Evolutionary conservation across 805 yeast genomes (phyloP), one percentile per base, ranked within the genome.

Genomic region (Maudiozyma turicensis): DNA sequence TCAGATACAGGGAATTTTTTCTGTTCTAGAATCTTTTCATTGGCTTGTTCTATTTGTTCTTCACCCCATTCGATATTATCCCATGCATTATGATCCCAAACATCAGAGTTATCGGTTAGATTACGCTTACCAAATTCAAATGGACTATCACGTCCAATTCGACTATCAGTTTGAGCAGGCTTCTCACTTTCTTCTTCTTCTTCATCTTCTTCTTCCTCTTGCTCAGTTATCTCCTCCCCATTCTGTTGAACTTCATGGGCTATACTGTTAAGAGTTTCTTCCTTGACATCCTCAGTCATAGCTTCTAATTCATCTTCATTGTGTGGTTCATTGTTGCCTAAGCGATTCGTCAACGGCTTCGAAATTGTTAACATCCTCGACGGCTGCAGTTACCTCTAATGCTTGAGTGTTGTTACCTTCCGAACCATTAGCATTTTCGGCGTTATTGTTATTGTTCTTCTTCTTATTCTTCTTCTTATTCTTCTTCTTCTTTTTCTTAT

Each of bases 1-100:
- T 87, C 96, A 35, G 78, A 72, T n/a, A 93, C 99, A 0, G 97
- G 98, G 48, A 72, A 71, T 42, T 83, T 86, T 50, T 78, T 76
- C 64, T 93, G 99, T 54, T 80, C 77, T 26, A 77, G 67, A 35
- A 91, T 84, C 63, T 83, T 80, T 57, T 75, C 81, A 59, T 84
- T 76, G 3, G 96, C 96, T 54, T 84, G 81, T 20, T 71, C 61
- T 11, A 82, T 65, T 64, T 93, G 97, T 57, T 88, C 95, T 47
- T 85, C 89, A 45, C 95, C 97, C 96, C 96, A 90, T 61, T 88
- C 96, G 34, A 89, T 97, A 64, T 93, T 95, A 65, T 93, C 99
- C 85, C 80, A 73, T 0, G 99, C 99, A 64, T 93, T 93, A 63
- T 85, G 95, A 51, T 78, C 76, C 82, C 95, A 93, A 1, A 93